Evolutionary conservation across 1,139 yeast genomes (phyloP).

Genomic region (Hyphopichia burtonii): DNA sequence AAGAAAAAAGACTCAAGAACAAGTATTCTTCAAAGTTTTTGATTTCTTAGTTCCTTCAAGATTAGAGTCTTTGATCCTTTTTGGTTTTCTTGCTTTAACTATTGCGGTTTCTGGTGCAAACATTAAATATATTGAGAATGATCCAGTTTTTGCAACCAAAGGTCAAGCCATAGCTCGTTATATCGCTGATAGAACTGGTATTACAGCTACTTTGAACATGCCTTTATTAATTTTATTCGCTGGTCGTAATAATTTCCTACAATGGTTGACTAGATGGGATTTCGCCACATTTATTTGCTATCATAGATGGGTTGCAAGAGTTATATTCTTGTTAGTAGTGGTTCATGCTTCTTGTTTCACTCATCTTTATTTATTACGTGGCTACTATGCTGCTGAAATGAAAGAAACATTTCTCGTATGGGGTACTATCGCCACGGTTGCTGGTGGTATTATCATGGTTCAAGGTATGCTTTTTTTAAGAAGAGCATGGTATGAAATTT

Average conservation of each 20-base stretch:
- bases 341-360: slow-evolving; percentile 44
- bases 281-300: slow-evolving; percentile 34
- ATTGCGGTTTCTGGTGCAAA: slow-evolving; percentile 33
- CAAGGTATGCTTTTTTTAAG: slow-evolving; percentile 43
- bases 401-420: slow-evolving; percentile 22
- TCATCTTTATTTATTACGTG: slow-evolving; percentile 12
- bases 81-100: slow-evolving; percentile 44
- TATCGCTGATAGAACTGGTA: slow-evolving; percentile 34
- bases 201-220: slow-evolving; percentile 25
- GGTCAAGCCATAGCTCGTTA: slow-evolving; percentile 23
- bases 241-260: slow-evolving; percentile 44
- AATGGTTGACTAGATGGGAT: slow-evolving; percentile 41
- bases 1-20: slow-evolving; percentile 23
- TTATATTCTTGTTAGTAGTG: slow-evolving; percentile 23
- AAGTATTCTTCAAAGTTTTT: slow-evolving; percentile 16
- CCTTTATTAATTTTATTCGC: slow-evolving; percentile 41
- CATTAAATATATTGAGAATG: slow-evolving; percentile 17
- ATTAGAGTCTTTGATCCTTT: slow-evolving; percentile 23
- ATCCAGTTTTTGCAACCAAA: slow-evolving; percentile 21
- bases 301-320: slow-evolving; percentile 41
- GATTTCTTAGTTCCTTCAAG: slow-evolving; percentile 29
- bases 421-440: slow-evolving; percentile 30
- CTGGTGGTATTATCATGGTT: slow-evolving; percentile 29
- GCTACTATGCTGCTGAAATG: slow-evolving; percentile 14
- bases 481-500: slow-evolving; percentile 43